These are phyloP conservation scores for Gymnopilus junonius DNA, from an alignment of 768 basidiomycete species.

Conservation along the genomic window DNA sequence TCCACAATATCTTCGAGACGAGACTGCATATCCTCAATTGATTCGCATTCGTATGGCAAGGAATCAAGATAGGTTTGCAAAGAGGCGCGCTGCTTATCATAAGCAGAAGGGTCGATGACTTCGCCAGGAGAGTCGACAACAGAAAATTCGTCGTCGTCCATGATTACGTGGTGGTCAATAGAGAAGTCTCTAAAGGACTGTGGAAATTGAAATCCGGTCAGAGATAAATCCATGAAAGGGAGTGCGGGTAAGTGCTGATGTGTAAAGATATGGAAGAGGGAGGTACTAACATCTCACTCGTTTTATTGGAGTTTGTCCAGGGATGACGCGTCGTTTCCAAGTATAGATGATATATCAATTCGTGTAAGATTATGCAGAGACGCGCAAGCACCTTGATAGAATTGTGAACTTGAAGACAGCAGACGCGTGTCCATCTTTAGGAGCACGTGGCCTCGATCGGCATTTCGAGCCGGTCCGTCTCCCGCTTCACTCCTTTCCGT, in stretches of 20 bases:
- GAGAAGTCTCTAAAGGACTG: conserved; percentile 15
- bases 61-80: conserved; percentile 70
- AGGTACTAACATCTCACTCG: conserved; percentile 10
- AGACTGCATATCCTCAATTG: conserved; percentile 70
- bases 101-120: conserved; percentile 40
- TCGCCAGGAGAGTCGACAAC: conserved; percentile 44
- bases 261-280: neutral
- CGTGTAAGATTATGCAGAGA: conserved; percentile 13
- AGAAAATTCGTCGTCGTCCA: conserved; percentile 67
- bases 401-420: neutral
- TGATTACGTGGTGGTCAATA: conserved; percentile 22
- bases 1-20: conserved; percentile 72
- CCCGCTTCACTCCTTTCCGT: neutral
- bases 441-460: conserved; percentile 20
- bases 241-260: neutral
- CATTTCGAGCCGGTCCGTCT: conserved; percentile 1
- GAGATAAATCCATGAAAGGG: conserved; percentile 5
- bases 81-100: conserved; percentile 62
- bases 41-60: conserved; percentile 76
- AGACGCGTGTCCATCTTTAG: conserved; percentile 23
- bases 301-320: conserved; percentile 1
- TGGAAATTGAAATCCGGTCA: conserved; percentile 7
- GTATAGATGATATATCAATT: conserved; percentile 14
- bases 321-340: conserved; percentile 31
- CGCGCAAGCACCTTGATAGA: conserved; percentile 27